Conservation (phyloP, 768 basidiomycete genomes). For the Phaeolepiota aurea region DNA sequence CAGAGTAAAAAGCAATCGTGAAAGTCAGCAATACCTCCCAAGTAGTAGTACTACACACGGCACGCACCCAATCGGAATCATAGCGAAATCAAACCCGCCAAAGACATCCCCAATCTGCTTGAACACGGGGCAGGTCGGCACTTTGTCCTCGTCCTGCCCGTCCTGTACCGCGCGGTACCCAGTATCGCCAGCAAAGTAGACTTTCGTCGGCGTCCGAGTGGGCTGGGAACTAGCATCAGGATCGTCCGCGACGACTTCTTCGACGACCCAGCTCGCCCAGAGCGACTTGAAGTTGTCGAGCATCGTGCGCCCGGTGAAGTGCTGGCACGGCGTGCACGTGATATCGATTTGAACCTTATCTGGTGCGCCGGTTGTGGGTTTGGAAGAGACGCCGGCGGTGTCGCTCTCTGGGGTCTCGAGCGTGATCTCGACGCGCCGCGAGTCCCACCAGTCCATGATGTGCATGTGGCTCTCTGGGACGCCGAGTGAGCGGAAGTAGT, state of each 20-base stretch:
- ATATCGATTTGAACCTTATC: conserved; percentile 25
- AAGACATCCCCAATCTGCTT: conserved; percentile 57
- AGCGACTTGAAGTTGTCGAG: conserved; percentile 48
- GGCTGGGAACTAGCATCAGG: conserved; percentile 1
- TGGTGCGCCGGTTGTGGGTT: background rate
- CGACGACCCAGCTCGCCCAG: conserved; percentile 62
- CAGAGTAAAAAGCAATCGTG: conserved; percentile 11
- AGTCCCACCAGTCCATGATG: conserved; percentile 63
- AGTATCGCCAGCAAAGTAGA: conserved; percentile 68
- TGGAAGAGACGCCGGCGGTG: background rate
- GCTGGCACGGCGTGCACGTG: conserved; percentile 59
- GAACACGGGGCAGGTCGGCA: conserved; percentile 65
- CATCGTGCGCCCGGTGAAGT: conserved; percentile 43
- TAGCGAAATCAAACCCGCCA: conserved; percentile 57
- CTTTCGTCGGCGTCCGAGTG: conserved; percentile 18
- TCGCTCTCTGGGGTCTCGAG: conserved; percentile 7
- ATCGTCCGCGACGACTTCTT: conserved; percentile 30
- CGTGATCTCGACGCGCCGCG: conserved; percentile 26
- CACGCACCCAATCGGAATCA: conserved; percentile 72
- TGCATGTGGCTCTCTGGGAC: conserved; percentile 31
- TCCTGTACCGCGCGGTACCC: conserved; percentile 42
- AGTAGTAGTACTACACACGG: conserved; percentile 6
- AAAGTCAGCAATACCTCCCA: conserved; percentile 10
- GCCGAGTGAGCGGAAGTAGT: conserved; percentile 30
- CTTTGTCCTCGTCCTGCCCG: conserved; percentile 39